Percentiles rank a stretch among this genome's conserved stretches.
These are phyloP conservation scores for Leccinum broughii DNA, from an alignment of 768 basidiomycete species.

Conservation along the genomic window DNA sequence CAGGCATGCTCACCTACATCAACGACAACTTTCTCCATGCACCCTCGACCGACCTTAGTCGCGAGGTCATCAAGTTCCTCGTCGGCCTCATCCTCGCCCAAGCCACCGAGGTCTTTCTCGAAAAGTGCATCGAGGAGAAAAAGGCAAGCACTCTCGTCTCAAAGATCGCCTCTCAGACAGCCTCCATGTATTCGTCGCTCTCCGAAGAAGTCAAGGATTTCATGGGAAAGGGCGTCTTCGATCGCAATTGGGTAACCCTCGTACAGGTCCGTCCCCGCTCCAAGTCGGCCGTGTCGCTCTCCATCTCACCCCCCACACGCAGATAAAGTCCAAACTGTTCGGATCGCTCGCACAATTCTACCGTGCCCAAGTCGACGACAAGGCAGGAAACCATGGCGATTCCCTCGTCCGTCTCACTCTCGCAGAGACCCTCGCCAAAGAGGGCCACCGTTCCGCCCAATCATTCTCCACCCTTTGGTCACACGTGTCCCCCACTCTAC, in stretches of 20 bases:
- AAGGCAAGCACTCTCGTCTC: constrained; percentile 74
- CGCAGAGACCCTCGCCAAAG: constrained; percentile 80
- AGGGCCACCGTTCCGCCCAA: constrained; percentile 68
- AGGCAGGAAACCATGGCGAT: constrained; percentile 81
- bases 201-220: constrained; percentile 95
- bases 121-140: constrained; percentile 93
- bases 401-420: constrained; percentile 76
- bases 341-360: constrained; percentile 85
- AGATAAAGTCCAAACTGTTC: constrained; percentile 94
- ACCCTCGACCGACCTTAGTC: constrained; percentile 89
- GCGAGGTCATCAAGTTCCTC: constrained; percentile 93
- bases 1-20: constrained; percentile 98
- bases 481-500: constrained; percentile 76
- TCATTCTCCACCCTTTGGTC: constrained; percentile 74
- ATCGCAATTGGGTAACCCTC: constrained; percentile 89
- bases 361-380: constrained; percentile 74
- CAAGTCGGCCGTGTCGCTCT: not conserved
- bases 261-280: constrained; percentile 58
- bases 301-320: constrained; percentile 13
- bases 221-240: constrained; percentile 93
- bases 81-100: constrained; percentile 88
- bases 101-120: constrained; percentile 94
- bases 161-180: constrained; percentile 83
- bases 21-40: constrained; percentile 99
- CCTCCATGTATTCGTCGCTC: constrained; percentile 77